Evolutionary conservation across 1,284 basidiomycete genomes (phyloP).

Genomic region (Apiotrichum gracile): DNA sequence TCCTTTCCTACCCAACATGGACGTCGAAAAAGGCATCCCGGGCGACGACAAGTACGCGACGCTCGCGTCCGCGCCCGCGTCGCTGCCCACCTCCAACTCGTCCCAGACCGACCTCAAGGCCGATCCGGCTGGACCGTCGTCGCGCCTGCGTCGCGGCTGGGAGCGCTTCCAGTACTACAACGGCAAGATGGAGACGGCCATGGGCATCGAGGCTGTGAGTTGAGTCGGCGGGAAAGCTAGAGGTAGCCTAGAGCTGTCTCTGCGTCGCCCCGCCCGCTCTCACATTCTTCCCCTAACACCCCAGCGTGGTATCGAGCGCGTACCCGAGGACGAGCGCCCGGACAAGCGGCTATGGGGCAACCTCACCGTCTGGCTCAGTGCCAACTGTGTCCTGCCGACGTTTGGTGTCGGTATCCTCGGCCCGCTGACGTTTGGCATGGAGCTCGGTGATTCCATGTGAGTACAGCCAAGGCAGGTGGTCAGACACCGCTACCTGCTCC

Average conservation of each 20-base stretch:
- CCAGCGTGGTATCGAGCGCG: conserved; percentile 39
- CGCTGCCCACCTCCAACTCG: conserved; percentile 2
- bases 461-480: background rate
- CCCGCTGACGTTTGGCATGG: conserved; percentile 26
- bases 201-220: conserved; percentile 38
- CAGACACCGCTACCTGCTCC: too few species aligned
- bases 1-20: background rate
- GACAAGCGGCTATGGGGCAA: conserved; percentile 27
- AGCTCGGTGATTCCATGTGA: conserved; percentile 31
- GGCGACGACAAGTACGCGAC: background rate
- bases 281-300: background rate
- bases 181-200: conserved; percentile 17
- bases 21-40: background rate
- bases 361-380: conserved; percentile 27
- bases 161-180: conserved; percentile 25
- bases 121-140: background rate
- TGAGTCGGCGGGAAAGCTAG: background rate
- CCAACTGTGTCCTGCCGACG: conserved; percentile 38
- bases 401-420: conserved; percentile 35
- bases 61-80: background rate
- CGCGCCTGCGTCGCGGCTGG: conserved; percentile 1
- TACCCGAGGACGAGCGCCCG: conserved; percentile 24
- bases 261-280: background rate
- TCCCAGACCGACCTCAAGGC: background rate
- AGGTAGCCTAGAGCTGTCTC: too few species aligned